Percentiles rank a stretch among this genome's conserved stretches.
Evolutionary conservation across 106 monocot genomes (phyloP).

Genomic region (Acorus gramineus): DNA sequence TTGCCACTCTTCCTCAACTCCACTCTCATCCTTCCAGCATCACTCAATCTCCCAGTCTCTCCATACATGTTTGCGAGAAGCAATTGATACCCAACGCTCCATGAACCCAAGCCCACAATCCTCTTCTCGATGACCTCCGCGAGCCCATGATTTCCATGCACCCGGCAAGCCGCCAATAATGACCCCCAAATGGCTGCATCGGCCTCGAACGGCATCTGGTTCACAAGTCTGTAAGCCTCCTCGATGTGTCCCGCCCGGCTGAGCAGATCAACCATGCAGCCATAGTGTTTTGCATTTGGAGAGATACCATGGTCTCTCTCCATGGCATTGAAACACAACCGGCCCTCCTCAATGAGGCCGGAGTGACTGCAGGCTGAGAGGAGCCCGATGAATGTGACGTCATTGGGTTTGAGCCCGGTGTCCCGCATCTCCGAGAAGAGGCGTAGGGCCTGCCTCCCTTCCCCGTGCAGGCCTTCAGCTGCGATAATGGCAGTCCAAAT

Average conservation of each 20-base stretch:
- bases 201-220: constrained; percentile 18
- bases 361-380: constrained; percentile 50
- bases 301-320: constrained; percentile 15
- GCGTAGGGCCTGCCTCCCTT: constrained; percentile 14
- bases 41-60: constrained; percentile 12
- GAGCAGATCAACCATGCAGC: constrained; percentile 41
- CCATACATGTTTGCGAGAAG: constrained; percentile 18
- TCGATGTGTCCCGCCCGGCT: constrained; percentile 30
- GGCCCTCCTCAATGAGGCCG: constrained; percentile 28
- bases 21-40: constrained; percentile 14
- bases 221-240: constrained; percentile 15
- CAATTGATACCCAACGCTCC: constrained; percentile 7
- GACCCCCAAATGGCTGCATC: constrained; percentile 18
- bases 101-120: constrained; percentile 2
- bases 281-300: constrained; percentile 37
- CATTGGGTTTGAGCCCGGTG: constrained; percentile 40
- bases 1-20: not conserved
- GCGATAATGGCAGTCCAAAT: constrained; percentile 44
- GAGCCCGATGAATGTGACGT: constrained; percentile 32
- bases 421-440: constrained; percentile 44
- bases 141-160: constrained; percentile 11
- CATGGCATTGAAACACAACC: constrained; percentile 33
- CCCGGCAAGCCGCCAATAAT: constrained; percentile 21
- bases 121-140: not conserved
- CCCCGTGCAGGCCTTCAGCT: constrained; percentile 34